Evolutionary conservation across 2,329 filamentous ascomycete genomes (phyloP).

Genomic region (Arthrobotrys entomopaga): DNA sequence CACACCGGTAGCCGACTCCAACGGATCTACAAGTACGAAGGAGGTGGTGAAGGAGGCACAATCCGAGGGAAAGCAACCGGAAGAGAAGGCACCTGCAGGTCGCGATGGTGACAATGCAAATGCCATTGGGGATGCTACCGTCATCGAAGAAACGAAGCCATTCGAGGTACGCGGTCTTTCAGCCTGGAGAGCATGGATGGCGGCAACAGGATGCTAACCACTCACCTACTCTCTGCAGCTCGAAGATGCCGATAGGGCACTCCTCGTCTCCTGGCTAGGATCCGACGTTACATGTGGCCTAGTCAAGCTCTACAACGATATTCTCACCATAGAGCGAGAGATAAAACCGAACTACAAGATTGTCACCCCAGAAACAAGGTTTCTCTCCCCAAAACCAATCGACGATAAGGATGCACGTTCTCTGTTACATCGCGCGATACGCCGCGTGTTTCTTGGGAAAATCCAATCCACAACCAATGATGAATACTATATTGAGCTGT

Average conservation of each 20-base stretch:
- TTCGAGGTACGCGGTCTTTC: slow-evolving; percentile 29
- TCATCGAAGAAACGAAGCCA: slow-evolving; percentile 1
- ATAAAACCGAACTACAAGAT: slow-evolving; percentile 67
- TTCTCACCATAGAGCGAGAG: slow-evolving; percentile 56
- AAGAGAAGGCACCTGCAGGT: slow-evolving; percentile 13
- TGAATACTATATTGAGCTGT: slow-evolving; percentile 45
- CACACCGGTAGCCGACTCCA: slow-evolving; percentile 37
- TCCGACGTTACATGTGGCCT: slow-evolving; percentile 66
- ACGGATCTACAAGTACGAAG: slow-evolving; percentile 19
- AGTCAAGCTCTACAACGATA: slow-evolving; percentile 66
- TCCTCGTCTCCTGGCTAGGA: slow-evolving; percentile 67
- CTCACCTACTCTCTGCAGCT: slow-evolving; percentile 16
- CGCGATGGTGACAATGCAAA: slow-evolving; percentile 20
- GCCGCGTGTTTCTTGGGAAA: slow-evolving; percentile 80
- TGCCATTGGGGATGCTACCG: neutral
- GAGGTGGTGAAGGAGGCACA: slow-evolving; percentile 12
- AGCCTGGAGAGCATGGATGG: neutral
- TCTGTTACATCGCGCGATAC: slow-evolving; percentile 73
- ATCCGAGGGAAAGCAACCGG: slow-evolving; percentile 18
- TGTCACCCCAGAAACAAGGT: slow-evolving; percentile 69
- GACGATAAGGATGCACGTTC: slow-evolving; percentile 71
- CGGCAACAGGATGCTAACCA: slow-evolving; percentile 13
- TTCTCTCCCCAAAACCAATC: slow-evolving; percentile 68
- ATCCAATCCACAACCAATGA: slow-evolving; percentile 76
- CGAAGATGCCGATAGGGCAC: slow-evolving; percentile 63